Base-by-base conservation (phyloP, 2,329 filamentous ascomycete genomes). In the Ambrosiella beaveri region DNA sequence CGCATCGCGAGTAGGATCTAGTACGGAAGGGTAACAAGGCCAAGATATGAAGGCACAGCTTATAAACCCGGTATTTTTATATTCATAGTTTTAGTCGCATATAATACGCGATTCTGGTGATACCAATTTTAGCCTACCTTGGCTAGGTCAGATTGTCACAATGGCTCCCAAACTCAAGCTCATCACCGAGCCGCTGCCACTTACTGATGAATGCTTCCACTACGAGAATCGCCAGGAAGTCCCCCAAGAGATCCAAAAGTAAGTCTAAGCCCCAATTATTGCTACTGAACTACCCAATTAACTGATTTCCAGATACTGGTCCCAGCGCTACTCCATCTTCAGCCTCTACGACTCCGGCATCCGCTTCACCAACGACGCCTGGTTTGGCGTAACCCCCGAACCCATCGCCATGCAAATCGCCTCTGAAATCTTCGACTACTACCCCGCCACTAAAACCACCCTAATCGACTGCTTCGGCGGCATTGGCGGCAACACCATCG, bases 331-430 rank as follows among this genome's bases (percentile, higher is more conserved):
- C 68, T 84, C 82, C 56, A 86, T 98, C 63, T 98, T 95, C 71
- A 84, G 84, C 13, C 78, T 78, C 64, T 98, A 96, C 67, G 85
- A 96, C 67, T 78, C 90, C 60, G 91, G 89, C 58, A 79, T 98
- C 63, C 85, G 82, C 74, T 81, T 98, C 76, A 98, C 94, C 0
- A 84, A 95, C 68, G 85, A 91, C 71, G 86, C 89, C 57, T 98
- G 93, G 93, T 98, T 93, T 68, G 93, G 90, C 58, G 90, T 97
- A 7, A 98, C 94, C 0, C 90, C 93, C 12, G 91, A 98, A 69
- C 86, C 87, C 3, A 81, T 98, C 36, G 93, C 93, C 61, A 82
- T 77, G 87, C 81, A 84, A 71, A 88, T 95, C 57, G 88, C 90
- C 13, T 66, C 75, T 12, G 85, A 95, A 65, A 75, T 95, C 47